Evolutionary conservation across 2,329 filamentous ascomycete species (phyloP).

Genomic region (Aspergillus arachidicola): DNA sequence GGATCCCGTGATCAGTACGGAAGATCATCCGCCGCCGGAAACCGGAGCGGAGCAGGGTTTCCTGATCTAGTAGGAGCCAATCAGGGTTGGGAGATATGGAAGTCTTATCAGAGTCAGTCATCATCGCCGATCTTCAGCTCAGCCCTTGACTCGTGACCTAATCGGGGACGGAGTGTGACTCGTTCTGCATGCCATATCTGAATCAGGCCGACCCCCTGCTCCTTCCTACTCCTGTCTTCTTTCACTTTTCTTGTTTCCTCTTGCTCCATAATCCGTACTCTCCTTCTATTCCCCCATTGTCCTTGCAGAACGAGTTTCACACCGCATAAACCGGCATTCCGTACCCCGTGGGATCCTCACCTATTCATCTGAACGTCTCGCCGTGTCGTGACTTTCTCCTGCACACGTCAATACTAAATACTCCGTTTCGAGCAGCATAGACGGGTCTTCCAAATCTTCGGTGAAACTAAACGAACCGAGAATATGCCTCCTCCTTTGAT

Average conservation of each 20-base stretch:
- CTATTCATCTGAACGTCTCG: background rate
- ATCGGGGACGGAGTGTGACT: slow-evolving; percentile 7
- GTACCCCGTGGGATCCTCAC: background rate
- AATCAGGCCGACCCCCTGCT: background rate
- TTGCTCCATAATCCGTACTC: background rate
- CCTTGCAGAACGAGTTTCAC: background rate
- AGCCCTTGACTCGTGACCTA: slow-evolving; percentile 12
- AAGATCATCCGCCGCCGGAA: slow-evolving; percentile 8
- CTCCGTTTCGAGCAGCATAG: background rate
- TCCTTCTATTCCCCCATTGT: background rate
- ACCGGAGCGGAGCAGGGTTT: slow-evolving; percentile 7
- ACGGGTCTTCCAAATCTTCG: background rate
- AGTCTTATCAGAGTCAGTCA: slow-evolving; percentile 2
- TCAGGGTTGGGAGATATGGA: slow-evolving; percentile 11
- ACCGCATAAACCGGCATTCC: background rate
- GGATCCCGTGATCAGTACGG: background rate
- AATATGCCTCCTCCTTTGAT: slow-evolving; percentile 36
- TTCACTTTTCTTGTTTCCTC: background rate
- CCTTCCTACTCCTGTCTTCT: background rate
- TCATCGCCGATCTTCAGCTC: background rate
- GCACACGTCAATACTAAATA: background rate
- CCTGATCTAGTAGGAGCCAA: slow-evolving; percentile 9
- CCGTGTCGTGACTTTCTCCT: background rate
- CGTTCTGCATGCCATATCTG: slow-evolving; percentile 4
- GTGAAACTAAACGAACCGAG: background rate